Base-by-base conservation (phyloP, 176 grass and related monocot genomes). In the Aegilops speltoides region DNA sequence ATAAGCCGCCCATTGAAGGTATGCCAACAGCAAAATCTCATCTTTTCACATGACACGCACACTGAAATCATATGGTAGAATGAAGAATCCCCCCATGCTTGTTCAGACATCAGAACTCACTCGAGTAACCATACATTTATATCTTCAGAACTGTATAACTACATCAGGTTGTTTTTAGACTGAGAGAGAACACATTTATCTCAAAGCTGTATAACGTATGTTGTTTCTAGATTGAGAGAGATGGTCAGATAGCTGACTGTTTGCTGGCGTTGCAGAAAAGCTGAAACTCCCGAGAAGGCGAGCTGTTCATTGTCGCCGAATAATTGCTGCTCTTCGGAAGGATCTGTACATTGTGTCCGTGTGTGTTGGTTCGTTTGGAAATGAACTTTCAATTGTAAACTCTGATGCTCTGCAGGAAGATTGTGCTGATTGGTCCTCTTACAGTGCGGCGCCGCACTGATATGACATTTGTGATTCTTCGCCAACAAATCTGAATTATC, bases 1-100 rank as follows among this genome's bases (percentile, higher is more conserved):
- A 79, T 95, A 79, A 93, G 73, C 64, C 10, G 1, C 64, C 56
- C 1, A 65, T 45, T 20, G 4, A 87, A 87, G 80, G 89, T 90
- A 87, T 16, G 43, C 73, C 24, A 29, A 76, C 3, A 52, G 25
- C 57, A 60, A 14, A 66, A 64, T 36, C 10, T 13, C 28, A 31
- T 73, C 6, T 36, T 79, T 74, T 34, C 25, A 34, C 48, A 23
- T 26, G 32, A 4, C 10, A 6, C 64, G 54, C 4, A 31, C 14
- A 60, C 61, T 38, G 10, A n/a, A n/a, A 10, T 38, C n/a, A 52
- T 85, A 54, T 19, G 13, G 54, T 54, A 10, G 29, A 66, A 43
- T 8, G 11, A 8, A 4, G 32, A 54, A 85, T 43, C 11, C 11
- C 56, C 15, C 65, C 67, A 15, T 32, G 19, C 40, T 68, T 67